Evolutionary conservation across 179 eudicot genomes (phyloP).

Genomic region (Nepenthes alata): DNA sequence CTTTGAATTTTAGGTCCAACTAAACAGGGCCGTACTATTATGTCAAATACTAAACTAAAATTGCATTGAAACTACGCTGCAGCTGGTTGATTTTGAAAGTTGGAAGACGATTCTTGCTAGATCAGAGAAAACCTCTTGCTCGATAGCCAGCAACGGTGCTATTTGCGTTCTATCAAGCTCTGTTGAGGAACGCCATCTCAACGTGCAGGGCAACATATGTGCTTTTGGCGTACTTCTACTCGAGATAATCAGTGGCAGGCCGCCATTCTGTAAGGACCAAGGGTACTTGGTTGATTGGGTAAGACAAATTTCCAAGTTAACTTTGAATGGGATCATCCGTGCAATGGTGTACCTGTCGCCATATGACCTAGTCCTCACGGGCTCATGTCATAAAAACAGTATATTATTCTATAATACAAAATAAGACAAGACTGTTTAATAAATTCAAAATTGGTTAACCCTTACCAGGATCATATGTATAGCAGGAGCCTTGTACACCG

Average conservation of each 20-base stretch:
- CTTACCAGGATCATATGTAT: no score
- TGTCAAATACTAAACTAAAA: no score
- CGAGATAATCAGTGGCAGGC: constrained; percentile 80
- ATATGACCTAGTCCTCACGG: no score
- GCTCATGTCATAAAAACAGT: no score
- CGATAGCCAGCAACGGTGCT: constrained; percentile 55
- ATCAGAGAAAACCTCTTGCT: constrained; percentile 66
- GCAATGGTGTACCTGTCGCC: no score
- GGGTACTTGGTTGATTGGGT: constrained; percentile 91
- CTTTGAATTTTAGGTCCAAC: no score
- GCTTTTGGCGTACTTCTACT: constrained; percentile 77
- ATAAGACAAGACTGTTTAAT: background rate
- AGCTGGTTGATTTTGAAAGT: constrained; percentile 96
- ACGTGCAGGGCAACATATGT: constrained; percentile 61
- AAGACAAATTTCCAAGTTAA: constrained; percentile 1
- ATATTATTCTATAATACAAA: background rate
- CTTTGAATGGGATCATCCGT: no score
- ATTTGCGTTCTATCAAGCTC: constrained; percentile 68
- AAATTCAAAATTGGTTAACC: no score
- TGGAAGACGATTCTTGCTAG: constrained; percentile 81
- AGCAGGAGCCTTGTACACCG: no score
- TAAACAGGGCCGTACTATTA: no score
- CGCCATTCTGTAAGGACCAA: constrained; percentile 55
- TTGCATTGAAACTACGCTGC: constrained; percentile 5
- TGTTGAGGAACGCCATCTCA: constrained; percentile 59